phyloP scores from a whole-genome alignment of 1,284 basidiomycete species.

The Phlebopus sp. region DNA sequence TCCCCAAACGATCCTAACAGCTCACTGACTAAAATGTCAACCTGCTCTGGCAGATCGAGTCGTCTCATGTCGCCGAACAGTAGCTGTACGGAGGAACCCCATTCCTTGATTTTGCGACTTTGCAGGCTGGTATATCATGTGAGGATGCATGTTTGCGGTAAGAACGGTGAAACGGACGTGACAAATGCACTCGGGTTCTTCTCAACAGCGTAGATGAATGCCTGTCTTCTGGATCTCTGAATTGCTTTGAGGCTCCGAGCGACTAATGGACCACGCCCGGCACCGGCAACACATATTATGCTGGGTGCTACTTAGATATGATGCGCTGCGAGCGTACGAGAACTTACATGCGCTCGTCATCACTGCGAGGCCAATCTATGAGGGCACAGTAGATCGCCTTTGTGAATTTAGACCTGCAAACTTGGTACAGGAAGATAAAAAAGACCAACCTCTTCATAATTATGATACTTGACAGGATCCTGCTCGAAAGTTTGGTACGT shows the following conservation, averaged over 20 bases:
- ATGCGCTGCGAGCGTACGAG: slow-evolving; percentile 12
- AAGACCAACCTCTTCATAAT: slow-evolving; percentile 83
- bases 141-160: slow-evolving; percentile 16
- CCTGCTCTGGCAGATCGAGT: slow-evolving; percentile 77
- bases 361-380: slow-evolving; percentile 53
- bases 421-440: slow-evolving; percentile 11
- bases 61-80: slow-evolving; percentile 93
- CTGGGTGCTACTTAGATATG: slow-evolving; percentile 41
- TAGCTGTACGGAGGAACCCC: slow-evolving; percentile 80
- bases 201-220: slow-evolving; percentile 85
- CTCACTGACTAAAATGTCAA: slow-evolving; percentile 95
- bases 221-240: slow-evolving; percentile 63
- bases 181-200: slow-evolving; percentile 95
- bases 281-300: slow-evolving; percentile 88
- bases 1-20: slow-evolving; percentile 97
- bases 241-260: slow-evolving; percentile 81
- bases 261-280: slow-evolving; percentile 94
- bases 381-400: slow-evolving; percentile 85
- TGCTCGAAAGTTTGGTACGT: slow-evolving; percentile 98
- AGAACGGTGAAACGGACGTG: slow-evolving; percentile 57
- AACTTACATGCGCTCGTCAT: slow-evolving; percentile 53
- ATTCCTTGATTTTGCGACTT: slow-evolving; percentile 76
- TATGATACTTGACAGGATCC: slow-evolving; percentile 94
- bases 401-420: slow-evolving; percentile 11
- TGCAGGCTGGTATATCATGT: slow-evolving; percentile 60